Evolutionary conservation across 2,329 filamentous ascomycete genomes (phyloP), one percentile per base, ranked within the genome.

Genomic region (Pseudocercospora musae): DNA sequence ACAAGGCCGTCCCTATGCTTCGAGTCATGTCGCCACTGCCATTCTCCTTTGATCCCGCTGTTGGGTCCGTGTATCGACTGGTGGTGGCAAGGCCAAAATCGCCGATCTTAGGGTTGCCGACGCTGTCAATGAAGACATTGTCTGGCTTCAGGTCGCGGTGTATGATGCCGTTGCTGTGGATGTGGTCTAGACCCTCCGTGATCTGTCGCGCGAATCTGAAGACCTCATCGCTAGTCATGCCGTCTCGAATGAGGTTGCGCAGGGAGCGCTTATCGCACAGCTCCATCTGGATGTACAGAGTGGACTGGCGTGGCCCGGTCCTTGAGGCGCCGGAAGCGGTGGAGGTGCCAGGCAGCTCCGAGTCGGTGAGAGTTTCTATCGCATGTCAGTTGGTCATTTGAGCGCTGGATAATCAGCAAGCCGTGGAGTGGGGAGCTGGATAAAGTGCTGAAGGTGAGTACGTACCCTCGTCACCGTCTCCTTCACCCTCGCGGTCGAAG

Each of bases 281-380:
- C 74, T 99, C 95, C 95, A 99, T 99, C 64, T 96, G 95, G 60
- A 99, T 98, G 74, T 97, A 99, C 46, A 99, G 82, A 6, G 93
- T 88, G 52, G 52, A 40, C n/a, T 40, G 37, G 15, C 37, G 37
- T 40, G 37, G 37, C 37, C 37, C 37, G 15, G 11, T 25, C 25
- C n/a, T 21, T 9, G 52, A 54, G 52, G 52, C 18, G 31, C 27
- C 52, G 13, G 52, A 54, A 25, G 52, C 52, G 29, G 20, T 54
- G 27, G 52, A 54, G 52, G 52, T 21, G n/a, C 52, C 52, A 20
- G n/a, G 15, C 29, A 33, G 52, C 25, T 54, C 52, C 27, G 52
- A 40, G 7, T 23, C 27, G 18, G 37, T 20, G 21, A 13, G 27
- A 37, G 52, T 54, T 31, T 54, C 76, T 74, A 4, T 75, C 78